phyloP scores from a whole-genome alignment of 2,329 filamentous ascomycete species.

The Colletotrichum lindemuthianum region DNA sequence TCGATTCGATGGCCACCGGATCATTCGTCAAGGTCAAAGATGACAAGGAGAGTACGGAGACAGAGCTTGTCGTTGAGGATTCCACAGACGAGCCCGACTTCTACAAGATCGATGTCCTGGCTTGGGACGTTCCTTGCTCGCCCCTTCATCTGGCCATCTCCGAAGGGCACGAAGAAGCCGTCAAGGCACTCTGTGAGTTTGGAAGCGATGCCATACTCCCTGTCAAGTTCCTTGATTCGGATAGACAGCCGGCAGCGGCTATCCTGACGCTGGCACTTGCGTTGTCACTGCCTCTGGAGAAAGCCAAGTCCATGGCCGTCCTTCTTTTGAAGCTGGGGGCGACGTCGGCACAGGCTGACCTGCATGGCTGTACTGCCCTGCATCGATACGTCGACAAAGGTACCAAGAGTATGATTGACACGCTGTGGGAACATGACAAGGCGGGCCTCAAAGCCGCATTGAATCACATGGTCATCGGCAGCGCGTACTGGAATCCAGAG shows the following conservation, averaged over 20 bases:
- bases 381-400: constrained; percentile 69
- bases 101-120: constrained; percentile 80
- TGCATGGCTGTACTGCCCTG: constrained; percentile 71
- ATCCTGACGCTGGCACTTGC: constrained; percentile 78
- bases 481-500: constrained; percentile 44
- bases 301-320: constrained; percentile 72
- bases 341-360: constrained; percentile 77
- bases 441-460: constrained; percentile 71
- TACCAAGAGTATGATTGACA: constrained; percentile 58
- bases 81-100: constrained; percentile 76
- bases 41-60: constrained; percentile 45
- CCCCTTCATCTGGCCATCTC: constrained; percentile 84
- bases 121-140: constrained; percentile 81
- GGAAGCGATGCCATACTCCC: constrained; percentile 82
- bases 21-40: constrained; percentile 77
- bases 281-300: constrained; percentile 68
- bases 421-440: constrained; percentile 65
- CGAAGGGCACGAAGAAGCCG: constrained; percentile 74
- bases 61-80: constrained; percentile 60
- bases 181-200: constrained; percentile 77
- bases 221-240: constrained; percentile 69
- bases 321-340: constrained; percentile 76
- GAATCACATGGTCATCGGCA: constrained; percentile 67
- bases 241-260: constrained; percentile 63
- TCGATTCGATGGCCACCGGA: constrained; percentile 70